Percentiles rank a stretch among this genome's conserved stretches.
Evolutionary conservation across 208 protist species (phyloP).

Genomic region (Zelonia costaricensis): DNA sequence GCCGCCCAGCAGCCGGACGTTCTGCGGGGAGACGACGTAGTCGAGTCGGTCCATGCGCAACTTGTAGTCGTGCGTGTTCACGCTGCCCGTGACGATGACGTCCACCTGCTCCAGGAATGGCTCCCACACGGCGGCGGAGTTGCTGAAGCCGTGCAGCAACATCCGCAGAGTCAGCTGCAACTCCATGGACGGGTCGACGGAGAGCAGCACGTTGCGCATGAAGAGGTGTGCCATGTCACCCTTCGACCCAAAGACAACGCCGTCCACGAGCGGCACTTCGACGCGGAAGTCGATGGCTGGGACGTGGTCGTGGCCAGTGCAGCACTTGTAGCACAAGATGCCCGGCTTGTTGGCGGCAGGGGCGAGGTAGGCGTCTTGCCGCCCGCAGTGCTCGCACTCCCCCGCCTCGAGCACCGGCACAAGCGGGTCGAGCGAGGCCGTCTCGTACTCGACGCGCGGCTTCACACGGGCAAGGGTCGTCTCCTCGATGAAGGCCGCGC

Average conservation of each 20-base stretch:
- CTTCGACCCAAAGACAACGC: constrained; percentile 49
- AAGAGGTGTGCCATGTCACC: constrained; percentile 62
- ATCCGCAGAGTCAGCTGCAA: constrained; percentile 46
- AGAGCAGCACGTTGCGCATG: constrained; percentile 39
- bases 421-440: constrained; percentile 41
- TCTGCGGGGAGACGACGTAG: constrained; percentile 78
- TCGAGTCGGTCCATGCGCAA: constrained; percentile 63
- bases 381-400: constrained; percentile 65
- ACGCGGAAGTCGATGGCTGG: constrained; percentile 64
- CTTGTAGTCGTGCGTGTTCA: constrained; percentile 57
- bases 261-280: constrained; percentile 68
- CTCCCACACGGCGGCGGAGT: constrained; percentile 80
- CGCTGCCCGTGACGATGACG: constrained; percentile 42
- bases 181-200: constrained; percentile 53
- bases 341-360: constrained; percentile 32
- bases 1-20: constrained; percentile 48
- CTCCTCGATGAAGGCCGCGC: constrained; percentile 60
- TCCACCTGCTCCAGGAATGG: constrained; percentile 78
- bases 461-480: constrained; percentile 39
- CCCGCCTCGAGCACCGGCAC: constrained; percentile 41
- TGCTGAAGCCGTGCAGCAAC: constrained; percentile 72
- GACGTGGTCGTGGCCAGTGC: constrained; percentile 61
- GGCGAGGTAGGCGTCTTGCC: constrained; percentile 35
- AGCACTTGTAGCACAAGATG: constrained; percentile 78
- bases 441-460: constrained; percentile 64